Evolutionary conservation across 805 yeast species (phyloP).

Genomic region (Yarrowia sp.): DNA sequence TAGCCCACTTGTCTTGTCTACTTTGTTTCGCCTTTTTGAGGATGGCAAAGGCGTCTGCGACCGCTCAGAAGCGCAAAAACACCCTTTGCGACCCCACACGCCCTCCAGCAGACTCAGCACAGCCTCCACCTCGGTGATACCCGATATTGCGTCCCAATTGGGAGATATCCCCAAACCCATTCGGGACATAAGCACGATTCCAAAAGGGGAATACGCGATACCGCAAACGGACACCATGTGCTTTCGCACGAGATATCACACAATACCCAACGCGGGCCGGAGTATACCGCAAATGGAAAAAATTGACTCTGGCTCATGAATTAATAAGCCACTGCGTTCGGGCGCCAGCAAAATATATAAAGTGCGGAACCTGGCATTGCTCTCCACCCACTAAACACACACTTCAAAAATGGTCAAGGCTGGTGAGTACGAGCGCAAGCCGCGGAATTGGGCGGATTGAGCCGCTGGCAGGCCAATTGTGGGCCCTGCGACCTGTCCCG

Average conservation of each 20-base stretch:
- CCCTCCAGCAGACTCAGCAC: neutral
- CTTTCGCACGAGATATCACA: conserved; percentile 1
- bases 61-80: too few species aligned
- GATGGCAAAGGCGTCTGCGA: too few species aligned
- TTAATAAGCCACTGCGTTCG: conserved; percentile 19
- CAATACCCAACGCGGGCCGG: neutral
- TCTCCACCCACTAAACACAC: conserved; percentile 14
- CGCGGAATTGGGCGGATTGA: neutral
- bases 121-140: neutral
- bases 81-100: too few species aligned
- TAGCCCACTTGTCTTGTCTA: neutral
- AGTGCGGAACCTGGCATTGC: conserved; percentile 25
- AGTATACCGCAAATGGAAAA: conserved; percentile 4
- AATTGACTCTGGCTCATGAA: conserved; percentile 4
- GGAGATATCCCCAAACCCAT: neutral
- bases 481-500: neutral
- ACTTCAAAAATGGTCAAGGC: conserved; percentile 57
- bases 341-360: conserved; percentile 20
- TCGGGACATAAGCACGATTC: neutral
- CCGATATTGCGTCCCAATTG: neutral
- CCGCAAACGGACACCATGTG: neutral
- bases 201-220: neutral
- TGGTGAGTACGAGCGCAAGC: conserved; percentile 47
- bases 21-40: neutral
- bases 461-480: neutral